These are phyloP conservation scores for Haplographium delicatum DNA, from an alignment of 495 filamentous ascomycete genomes.

Conservation along the genomic window DNA sequence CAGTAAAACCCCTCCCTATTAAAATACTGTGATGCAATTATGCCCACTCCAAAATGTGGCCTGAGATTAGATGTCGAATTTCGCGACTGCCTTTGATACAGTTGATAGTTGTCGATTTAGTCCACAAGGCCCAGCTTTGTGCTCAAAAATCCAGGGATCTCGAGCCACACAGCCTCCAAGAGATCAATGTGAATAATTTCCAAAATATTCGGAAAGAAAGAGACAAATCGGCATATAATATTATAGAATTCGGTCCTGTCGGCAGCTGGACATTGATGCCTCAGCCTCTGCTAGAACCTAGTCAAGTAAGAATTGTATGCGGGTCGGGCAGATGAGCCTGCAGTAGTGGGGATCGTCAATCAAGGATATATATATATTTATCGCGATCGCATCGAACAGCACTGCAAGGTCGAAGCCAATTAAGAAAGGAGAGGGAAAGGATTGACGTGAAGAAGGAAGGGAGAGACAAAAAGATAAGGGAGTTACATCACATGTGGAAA, in stretches of 20 bases:
- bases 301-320: background rate
- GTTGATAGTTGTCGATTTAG: conserved; percentile 8
- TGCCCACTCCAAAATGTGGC: no score
- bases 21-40: no score
- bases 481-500: conserved; percentile 2
- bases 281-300: background rate
- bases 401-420: background rate
- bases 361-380: background rate
- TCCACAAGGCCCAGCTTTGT: no score
- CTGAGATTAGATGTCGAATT: conserved; percentile 17
- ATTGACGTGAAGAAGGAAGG: background rate
- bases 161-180: no score
- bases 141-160: no score
- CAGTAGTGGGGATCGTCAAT: background rate
- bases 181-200: background rate
- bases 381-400: background rate
- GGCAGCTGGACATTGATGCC: background rate
- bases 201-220: background rate
- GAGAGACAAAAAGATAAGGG: background rate
- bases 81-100: conserved; percentile 13
- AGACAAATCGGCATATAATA: no score
- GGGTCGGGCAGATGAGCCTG: background rate
- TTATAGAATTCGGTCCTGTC: no score
- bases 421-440: background rate
- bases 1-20: no score